Evolutionary conservation across 805 yeast species (phyloP).

Genomic region (Barnettozyma salicaria): DNA sequence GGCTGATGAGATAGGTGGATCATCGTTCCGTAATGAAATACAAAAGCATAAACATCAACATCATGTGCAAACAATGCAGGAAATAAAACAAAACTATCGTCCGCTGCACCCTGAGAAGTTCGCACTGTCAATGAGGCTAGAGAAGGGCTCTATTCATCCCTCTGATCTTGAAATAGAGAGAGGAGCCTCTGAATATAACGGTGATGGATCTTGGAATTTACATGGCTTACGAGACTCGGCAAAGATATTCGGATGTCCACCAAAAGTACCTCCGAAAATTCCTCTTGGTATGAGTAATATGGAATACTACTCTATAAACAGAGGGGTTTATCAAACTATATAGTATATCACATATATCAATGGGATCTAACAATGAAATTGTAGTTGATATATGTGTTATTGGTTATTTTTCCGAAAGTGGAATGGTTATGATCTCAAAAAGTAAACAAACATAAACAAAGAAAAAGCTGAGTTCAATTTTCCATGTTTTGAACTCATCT

Average conservation of each 20-base stretch:
- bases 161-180: slow-evolving; percentile 19
- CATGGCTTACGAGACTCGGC: slow-evolving; percentile 18
- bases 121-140: slow-evolving; percentile 18
- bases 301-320: slow-evolving; percentile 20
- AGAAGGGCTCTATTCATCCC: slow-evolving; percentile 13
- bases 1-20: slow-evolving; percentile 19
- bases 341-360: too few relatives aligned
- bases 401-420: too few relatives aligned
- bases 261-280: slow-evolving; percentile 19
- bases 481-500: too few relatives aligned
- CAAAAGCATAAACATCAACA: slow-evolving; percentile 7
- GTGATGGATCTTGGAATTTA: slow-evolving; percentile 23
- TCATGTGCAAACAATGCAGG: slow-evolving; percentile 1
- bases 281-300: slow-evolving; percentile 24
- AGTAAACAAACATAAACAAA: slow-evolving; percentile 6
- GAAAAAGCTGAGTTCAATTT: background rate
- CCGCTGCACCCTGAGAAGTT: slow-evolving; percentile 18
- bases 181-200: slow-evolving; percentile 24
- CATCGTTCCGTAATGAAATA: background rate
- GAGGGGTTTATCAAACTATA: slow-evolving; percentile 10
- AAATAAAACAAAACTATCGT: slow-evolving; percentile 5
- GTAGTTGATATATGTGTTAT: too few relatives aligned
- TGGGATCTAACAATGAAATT: too few relatives aligned
- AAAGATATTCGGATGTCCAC: slow-evolving; percentile 7
- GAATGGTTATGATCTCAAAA: too few relatives aligned